Evolutionary conservation across 345 rosid genomes (phyloP).

Genomic region (Ceriops tagal): DNA sequence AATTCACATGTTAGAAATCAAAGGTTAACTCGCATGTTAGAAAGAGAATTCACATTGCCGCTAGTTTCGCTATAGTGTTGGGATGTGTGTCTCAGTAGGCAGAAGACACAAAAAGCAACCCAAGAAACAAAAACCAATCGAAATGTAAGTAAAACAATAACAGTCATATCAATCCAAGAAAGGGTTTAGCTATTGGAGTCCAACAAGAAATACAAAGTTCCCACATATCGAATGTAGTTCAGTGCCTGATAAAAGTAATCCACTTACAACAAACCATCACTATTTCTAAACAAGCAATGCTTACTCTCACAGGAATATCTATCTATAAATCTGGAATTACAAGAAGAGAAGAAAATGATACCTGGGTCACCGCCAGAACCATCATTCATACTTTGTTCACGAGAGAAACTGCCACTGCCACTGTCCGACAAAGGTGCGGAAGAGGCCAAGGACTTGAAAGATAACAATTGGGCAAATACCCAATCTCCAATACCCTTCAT

Average conservation of each 20-base stretch:
- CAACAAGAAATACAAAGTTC: no score
- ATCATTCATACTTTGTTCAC: constrained; percentile 25
- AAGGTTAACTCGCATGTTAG: background rate
- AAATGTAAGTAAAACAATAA: no score
- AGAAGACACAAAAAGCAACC: background rate
- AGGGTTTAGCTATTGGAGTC: background rate
- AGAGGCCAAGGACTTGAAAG: constrained; percentile 53
- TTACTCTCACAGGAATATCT: background rate
- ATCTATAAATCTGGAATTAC: background rate
- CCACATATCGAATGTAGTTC: no score
- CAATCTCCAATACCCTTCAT: constrained; percentile 88
- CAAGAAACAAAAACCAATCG: no score
- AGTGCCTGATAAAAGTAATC: no score
- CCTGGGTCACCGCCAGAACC: constrained; percentile 42
- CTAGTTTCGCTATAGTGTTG: background rate
- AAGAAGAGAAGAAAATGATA: constrained; percentile 17
- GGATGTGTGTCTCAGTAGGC: background rate
- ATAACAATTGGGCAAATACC: constrained; percentile 50
- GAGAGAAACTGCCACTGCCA: constrained; percentile 42
- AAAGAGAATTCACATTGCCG: background rate
- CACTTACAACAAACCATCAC: no score
- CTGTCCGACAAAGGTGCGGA: constrained; percentile 55
- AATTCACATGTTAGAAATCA: no score
- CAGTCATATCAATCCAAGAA: no score
- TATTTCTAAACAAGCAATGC: no score